A percentile compares a stretch with the other conserved stretches of the same genome.
Conservation (phyloP, 2,329 filamentous ascomycete species). For the Ophidiomyces ophidiicola region DNA sequence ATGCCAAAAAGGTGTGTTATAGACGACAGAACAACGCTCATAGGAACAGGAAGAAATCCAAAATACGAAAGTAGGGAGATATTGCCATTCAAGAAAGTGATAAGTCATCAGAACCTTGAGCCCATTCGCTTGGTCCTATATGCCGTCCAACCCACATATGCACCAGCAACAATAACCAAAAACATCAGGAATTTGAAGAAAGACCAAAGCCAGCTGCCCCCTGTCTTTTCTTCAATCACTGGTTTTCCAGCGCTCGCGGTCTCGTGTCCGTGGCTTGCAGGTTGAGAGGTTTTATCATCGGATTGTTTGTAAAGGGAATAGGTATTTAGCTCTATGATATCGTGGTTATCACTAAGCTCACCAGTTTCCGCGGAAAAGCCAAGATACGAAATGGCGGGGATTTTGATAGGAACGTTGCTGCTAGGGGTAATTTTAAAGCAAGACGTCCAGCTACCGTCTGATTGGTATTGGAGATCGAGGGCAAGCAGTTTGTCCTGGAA, state of each 20-base stretch:
- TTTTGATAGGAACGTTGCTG: constrained; percentile 54
- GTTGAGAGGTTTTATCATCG: constrained; percentile 14
- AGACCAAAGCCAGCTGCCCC: constrained; percentile 55
- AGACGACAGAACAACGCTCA: constrained; percentile 2
- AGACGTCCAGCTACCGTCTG: constrained; percentile 70
- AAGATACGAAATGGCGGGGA: constrained; percentile 59
- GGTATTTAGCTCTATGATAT: constrained; percentile 76
- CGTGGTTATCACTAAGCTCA: constrained; percentile 93
- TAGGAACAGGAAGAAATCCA: constrained; percentile 1
- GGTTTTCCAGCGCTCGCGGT: constrained; percentile 17
- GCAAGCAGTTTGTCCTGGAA: constrained; percentile 90
- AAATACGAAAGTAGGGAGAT: constrained; percentile 1
- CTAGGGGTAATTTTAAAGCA: constrained; percentile 65
- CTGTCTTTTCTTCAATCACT: constrained; percentile 15
- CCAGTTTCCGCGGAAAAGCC: constrained; percentile 68
- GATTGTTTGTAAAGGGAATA: constrained; percentile 73
- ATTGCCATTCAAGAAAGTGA: background rate
- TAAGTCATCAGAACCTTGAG: constrained; percentile 17
- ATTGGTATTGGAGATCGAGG: constrained; percentile 89
- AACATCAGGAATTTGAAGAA: constrained; percentile 75
- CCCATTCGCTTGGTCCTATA: constrained; percentile 54
- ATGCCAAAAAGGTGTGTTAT: too few species aligned
- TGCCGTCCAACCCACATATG: constrained; percentile 73
- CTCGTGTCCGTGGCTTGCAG: constrained; percentile 20
- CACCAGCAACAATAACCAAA: constrained; percentile 55